Evolutionary conservation across 169 alveolate species (phyloP).

Genomic region (Neospora caninum): DNA sequence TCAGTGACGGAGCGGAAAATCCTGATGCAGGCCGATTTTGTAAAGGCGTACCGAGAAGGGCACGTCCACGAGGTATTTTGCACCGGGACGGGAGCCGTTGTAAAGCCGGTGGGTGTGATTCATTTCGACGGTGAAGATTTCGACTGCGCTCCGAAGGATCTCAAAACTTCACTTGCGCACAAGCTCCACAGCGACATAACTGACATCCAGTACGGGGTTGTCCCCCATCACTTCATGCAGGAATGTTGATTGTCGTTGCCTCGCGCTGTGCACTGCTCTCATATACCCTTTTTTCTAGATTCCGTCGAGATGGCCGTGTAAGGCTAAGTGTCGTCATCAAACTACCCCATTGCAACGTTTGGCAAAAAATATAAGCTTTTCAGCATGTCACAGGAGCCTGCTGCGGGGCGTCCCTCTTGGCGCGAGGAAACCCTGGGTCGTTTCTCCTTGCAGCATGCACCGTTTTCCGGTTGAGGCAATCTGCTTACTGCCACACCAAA

Average conservation of each 20-base stretch:
- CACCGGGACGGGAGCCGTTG: slow-evolving; percentile 51
- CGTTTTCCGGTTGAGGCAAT: too few species aligned
- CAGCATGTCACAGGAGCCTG: too few species aligned
- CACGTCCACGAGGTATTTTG: slow-evolving; percentile 35
- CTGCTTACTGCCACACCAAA: too few species aligned
- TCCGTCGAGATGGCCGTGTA: too few species aligned
- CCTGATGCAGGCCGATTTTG: slow-evolving; percentile 15
- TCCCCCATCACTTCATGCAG: slow-evolving; percentile 14
- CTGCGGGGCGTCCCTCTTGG: too few species aligned
- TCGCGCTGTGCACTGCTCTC: too few species aligned
- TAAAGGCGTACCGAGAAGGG: slow-evolving; percentile 19
- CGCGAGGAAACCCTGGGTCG: too few species aligned
- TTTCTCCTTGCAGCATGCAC: too few species aligned
- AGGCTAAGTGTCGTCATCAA: too few species aligned
- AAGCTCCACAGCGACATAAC: not conserved
- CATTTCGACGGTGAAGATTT: slow-evolving; percentile 15
- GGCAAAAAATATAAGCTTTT: too few species aligned
- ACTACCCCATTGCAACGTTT: too few species aligned
- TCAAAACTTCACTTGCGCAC: not conserved
- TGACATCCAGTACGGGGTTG: slow-evolving; percentile 25
- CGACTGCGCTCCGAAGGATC: not conserved
- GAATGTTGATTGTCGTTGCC: not conserved
- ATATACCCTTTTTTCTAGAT: too few species aligned
- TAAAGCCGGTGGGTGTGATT: slow-evolving; percentile 24
- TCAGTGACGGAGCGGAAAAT: slow-evolving; percentile 34